A percentile compares a stretch with the other conserved stretches of the same genome.
phyloP scores from a whole-genome alignment of 1,139 yeast genomes.

The Pneumocystis murina region DNA sequence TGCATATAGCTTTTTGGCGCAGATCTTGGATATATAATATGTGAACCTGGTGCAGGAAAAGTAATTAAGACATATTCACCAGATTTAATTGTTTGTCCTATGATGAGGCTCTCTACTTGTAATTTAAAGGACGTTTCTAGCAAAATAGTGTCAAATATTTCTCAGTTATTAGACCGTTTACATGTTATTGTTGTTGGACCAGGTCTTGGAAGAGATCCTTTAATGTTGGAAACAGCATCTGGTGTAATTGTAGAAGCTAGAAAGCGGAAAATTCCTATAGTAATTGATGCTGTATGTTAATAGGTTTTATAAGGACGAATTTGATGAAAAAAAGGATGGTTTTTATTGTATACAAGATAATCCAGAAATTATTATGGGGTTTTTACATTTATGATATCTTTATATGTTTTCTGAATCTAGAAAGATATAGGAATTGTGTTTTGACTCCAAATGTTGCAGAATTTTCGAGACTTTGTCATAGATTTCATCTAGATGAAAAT shows the following conservation, averaged over 20 bases:
- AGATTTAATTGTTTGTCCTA: constrained; percentile 92
- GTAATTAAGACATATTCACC: constrained; percentile 83
- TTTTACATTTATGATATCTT: neutral
- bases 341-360: constrained; percentile 44
- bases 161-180: constrained; percentile 42
- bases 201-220: constrained; percentile 71
- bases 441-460: constrained; percentile 86
- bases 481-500: constrained; percentile 25
- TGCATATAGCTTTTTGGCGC: constrained; percentile 77
- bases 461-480: constrained; percentile 49
- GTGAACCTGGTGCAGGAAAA: constrained; percentile 63
- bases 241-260: constrained; percentile 44
- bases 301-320: neutral
- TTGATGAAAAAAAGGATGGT: constrained; percentile 36
- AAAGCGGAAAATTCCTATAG: constrained; percentile 42
- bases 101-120: constrained; percentile 31
- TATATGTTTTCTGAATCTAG: neutral
- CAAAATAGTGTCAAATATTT: constrained; percentile 43
- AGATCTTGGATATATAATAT: constrained; percentile 74
- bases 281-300: constrained; percentile 49
- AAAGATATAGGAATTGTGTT: constrained; percentile 36
- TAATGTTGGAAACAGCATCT: constrained; percentile 48
- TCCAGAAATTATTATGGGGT: constrained; percentile 39
- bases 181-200: constrained; percentile 86
- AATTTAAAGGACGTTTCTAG: constrained; percentile 6